phyloP scores from a whole-genome alignment of 2,329 filamentous ascomycete genomes.

The Lachnellula occidentalis region DNA sequence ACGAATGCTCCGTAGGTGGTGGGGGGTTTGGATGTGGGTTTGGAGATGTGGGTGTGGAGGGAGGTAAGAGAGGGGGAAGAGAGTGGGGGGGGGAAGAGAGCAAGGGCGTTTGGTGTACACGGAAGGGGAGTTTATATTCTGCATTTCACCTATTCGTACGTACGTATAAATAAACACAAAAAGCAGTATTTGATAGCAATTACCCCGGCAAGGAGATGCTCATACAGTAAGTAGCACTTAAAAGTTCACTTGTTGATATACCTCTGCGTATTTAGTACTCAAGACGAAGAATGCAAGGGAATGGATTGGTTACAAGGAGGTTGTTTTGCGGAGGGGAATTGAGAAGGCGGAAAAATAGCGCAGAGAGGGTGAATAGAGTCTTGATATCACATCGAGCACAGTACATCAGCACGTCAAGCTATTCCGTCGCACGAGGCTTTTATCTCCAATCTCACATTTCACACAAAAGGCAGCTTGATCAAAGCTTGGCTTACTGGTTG shows the following conservation, averaged over 20 bases:
- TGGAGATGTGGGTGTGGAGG: too few relatives aligned
- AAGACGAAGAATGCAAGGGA: too few relatives aligned
- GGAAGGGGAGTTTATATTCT: not conserved
- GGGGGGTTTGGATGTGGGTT: too few relatives aligned
- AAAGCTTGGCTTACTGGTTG: not conserved
- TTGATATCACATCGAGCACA: too few relatives aligned
- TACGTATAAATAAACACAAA: not conserved
- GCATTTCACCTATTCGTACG: not conserved
- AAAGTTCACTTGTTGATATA: too few relatives aligned
- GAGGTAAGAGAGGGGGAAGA: not conserved
- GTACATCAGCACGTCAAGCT: not conserved
- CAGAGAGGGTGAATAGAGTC: too few relatives aligned
- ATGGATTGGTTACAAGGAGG: too few relatives aligned
- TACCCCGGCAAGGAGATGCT: not conserved
- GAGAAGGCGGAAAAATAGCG: too few relatives aligned
- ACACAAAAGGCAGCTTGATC: not conserved
- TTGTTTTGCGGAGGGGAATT: too few relatives aligned
- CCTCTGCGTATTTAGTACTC: too few relatives aligned
- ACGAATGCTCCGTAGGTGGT: constrained; percentile 51
- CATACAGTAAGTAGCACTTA: not conserved
- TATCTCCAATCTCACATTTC: not conserved
- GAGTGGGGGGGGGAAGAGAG: not conserved
- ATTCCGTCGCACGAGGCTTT: not conserved
- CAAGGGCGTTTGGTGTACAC: not conserved
- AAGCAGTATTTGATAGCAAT: not conserved